Percentiles rank a stretch among this genome's conserved stretches.
phyloP scores from a whole-genome alignment of 129 eudicot species.

The Flaveria sonorensis region DNA sequence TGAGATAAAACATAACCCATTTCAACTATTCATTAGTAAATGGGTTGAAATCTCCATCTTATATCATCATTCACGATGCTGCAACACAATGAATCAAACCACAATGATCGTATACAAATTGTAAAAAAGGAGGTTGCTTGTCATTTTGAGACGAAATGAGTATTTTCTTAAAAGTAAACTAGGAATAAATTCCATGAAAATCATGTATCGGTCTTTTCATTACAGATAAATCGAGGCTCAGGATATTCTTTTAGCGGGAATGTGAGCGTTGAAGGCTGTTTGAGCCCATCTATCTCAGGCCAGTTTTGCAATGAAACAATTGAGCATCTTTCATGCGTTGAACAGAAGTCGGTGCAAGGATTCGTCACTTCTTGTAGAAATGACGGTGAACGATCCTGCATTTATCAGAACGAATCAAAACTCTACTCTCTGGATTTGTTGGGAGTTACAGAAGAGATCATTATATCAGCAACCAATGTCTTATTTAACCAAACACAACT shows the following conservation, averaged over 20 bases:
- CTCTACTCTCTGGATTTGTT: constrained; percentile 60
- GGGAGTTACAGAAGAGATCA: constrained; percentile 61
- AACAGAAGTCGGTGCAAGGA: constrained; percentile 47
- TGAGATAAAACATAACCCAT: constrained; percentile 2
- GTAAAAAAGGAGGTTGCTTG: neutral
- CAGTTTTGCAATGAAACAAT: constrained; percentile 80
- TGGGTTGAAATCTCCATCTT: neutral
- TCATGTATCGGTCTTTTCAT: constrained; percentile 14
- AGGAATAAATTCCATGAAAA: constrained; percentile 16
- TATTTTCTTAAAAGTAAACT: neutral
- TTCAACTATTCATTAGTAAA: neutral
- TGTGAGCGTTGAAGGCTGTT: constrained; percentile 80
- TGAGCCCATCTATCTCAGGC: constrained; percentile 57
- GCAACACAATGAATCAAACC: neutral
- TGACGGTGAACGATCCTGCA: constrained; percentile 50
- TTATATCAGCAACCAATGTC: constrained; percentile 48
- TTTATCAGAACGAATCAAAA: constrained; percentile 48
- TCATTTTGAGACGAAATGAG: neutral
- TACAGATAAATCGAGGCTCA: constrained; percentile 86
- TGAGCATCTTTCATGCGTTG: constrained; percentile 64
- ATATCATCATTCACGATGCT: neutral
- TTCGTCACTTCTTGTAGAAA: constrained; percentile 56
- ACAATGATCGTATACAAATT: neutral
- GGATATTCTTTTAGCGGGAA: constrained; percentile 73
- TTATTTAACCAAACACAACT: constrained; percentile 42